Percentiles rank a stretch among this genome's conserved stretches.
These are phyloP conservation scores for Biscutella auriculata DNA, from an alignment of 441 rosid species.

Conservation along the genomic window DNA sequence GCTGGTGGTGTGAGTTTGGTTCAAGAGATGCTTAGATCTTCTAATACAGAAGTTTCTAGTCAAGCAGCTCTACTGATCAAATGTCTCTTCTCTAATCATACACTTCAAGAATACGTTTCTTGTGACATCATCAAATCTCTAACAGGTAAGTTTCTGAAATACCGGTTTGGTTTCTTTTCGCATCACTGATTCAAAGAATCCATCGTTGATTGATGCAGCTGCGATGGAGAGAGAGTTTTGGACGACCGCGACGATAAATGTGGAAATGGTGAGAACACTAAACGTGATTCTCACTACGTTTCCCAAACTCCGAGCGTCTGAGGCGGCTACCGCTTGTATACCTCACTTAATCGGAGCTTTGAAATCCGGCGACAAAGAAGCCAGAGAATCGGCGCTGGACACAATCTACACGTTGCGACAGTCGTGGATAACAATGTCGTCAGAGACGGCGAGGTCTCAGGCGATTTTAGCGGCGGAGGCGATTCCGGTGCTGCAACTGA, in stretches of 20 bases:
- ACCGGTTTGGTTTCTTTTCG: too few species aligned
- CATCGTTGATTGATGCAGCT: constrained; percentile 29
- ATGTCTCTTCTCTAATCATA: constrained; percentile 77
- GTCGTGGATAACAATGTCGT: constrained; percentile 75
- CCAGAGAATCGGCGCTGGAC: constrained; percentile 67
- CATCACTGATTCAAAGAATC: too few species aligned
- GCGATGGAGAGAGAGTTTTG: constrained; percentile 84
- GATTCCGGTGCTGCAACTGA: constrained; percentile 58
- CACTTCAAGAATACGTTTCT: constrained; percentile 81
- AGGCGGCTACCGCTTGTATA: constrained; percentile 71
- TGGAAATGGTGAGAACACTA: constrained; percentile 66
- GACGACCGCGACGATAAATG: constrained; percentile 61
- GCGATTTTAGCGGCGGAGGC: constrained; percentile 77
- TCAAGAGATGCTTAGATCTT: constrained; percentile 59
- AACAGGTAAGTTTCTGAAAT: constrained; percentile 38
- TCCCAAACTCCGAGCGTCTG: constrained; percentile 72
- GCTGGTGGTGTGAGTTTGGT: constrained; percentile 74
- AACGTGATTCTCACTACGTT: constrained; percentile 72
- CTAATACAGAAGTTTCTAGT: constrained; percentile 44
- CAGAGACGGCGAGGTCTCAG: constrained; percentile 64
- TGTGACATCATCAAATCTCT: constrained; percentile 71
- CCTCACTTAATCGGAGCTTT: constrained; percentile 72
- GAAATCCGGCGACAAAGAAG: constrained; percentile 63
- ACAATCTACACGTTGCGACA: constrained; percentile 62
- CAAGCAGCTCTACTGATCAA: constrained; percentile 80